A percentile compares a stretch with the other conserved stretches of the same genome.
Conservation (phyloP, 805 yeast genomes). For the Candida ascalaphidarum region DNA sequence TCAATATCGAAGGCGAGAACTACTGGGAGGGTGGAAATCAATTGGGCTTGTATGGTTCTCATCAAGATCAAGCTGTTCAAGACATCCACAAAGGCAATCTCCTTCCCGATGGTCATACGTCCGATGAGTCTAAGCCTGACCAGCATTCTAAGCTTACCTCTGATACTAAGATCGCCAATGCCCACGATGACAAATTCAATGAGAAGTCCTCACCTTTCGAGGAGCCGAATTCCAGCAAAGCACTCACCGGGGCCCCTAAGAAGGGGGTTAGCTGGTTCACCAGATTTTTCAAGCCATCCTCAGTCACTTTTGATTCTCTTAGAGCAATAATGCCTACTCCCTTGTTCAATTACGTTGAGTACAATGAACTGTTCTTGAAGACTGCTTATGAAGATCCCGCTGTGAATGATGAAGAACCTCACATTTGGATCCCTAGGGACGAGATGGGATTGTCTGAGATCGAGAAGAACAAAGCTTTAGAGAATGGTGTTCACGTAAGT, state of each 20-base stretch:
- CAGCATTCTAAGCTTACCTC: no score
- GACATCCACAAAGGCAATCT: slow-evolving; percentile 2
- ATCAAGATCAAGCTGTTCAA: slow-evolving; percentile 7
- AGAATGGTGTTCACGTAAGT: slow-evolving; percentile 43
- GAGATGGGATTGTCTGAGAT: slow-evolving; percentile 55
- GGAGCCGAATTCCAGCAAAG: no score
- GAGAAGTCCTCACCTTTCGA: no score
- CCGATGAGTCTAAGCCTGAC: no score
- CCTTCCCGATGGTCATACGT: slow-evolving; percentile 1
- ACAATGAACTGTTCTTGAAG: slow-evolving; percentile 30
- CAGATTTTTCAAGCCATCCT: slow-evolving; percentile 39
- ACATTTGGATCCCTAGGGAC: slow-evolving; percentile 67
- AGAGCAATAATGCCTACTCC: slow-evolving; percentile 36
- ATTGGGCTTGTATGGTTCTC: slow-evolving; percentile 19
- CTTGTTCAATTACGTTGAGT: slow-evolving; percentile 32
- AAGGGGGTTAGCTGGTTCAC: slow-evolving; percentile 20
- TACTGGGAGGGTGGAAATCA: slow-evolving; percentile 38
- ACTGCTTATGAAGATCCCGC: slow-evolving; percentile 50
- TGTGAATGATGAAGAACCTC: slow-evolving; percentile 47
- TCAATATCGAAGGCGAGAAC: slow-evolving; percentile 41
- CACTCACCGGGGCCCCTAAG: no score
- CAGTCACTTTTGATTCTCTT: slow-evolving; percentile 37
- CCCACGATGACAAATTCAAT: no score
- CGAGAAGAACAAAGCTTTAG: slow-evolving; percentile 49
- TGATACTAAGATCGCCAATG: no score